Percentiles rank a stretch among this genome's conserved stretches.
These are phyloP conservation scores for Spongispora temasekensis DNA, from an alignment of 1,284 basidiomycete species.

Conservation along the genomic window DNA sequence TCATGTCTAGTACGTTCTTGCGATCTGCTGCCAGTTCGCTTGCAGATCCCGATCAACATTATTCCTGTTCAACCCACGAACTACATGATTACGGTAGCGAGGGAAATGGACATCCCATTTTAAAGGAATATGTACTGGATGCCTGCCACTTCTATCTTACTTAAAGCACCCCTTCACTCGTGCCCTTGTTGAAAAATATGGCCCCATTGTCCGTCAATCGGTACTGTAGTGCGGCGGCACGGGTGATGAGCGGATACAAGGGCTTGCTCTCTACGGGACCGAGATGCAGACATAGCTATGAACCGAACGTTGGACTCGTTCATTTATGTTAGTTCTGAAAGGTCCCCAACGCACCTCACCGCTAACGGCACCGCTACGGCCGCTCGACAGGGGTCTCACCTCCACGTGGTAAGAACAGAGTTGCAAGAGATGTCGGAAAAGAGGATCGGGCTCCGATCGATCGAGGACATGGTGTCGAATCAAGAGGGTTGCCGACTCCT, in stretches of 20 bases:
- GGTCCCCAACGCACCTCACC: constrained; percentile 56
- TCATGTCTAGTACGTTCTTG: no score
- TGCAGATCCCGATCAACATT: no score
- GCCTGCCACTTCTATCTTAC: no score
- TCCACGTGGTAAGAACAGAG: constrained; percentile 67
- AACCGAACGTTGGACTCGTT: neutral
- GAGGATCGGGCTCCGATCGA: constrained; percentile 55
- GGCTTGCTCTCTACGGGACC: constrained; percentile 46
- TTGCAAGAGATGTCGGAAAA: constrained; percentile 57
- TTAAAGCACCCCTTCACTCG: constrained; percentile 60
- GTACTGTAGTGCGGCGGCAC: constrained; percentile 65
- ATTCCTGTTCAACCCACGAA: no score
- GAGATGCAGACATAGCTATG: constrained; percentile 60
- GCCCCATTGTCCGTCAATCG: constrained; percentile 62
- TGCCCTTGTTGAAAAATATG: constrained; percentile 72
- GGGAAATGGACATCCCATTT: no score
- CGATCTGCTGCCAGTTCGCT: no score
- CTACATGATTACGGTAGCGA: no score
- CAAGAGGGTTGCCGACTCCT: constrained; percentile 55
- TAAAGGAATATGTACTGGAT: no score
- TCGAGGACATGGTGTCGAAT: constrained; percentile 62
- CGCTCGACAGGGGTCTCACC: constrained; percentile 66
- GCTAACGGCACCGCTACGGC: constrained; percentile 70
- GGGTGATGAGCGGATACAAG: constrained; percentile 44
- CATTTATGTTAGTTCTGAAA: constrained; percentile 1